These are phyloP conservation scores for Tilletia indica DNA, from an alignment of 1,284 basidiomycete genomes.

Conservation along the genomic window DNA sequence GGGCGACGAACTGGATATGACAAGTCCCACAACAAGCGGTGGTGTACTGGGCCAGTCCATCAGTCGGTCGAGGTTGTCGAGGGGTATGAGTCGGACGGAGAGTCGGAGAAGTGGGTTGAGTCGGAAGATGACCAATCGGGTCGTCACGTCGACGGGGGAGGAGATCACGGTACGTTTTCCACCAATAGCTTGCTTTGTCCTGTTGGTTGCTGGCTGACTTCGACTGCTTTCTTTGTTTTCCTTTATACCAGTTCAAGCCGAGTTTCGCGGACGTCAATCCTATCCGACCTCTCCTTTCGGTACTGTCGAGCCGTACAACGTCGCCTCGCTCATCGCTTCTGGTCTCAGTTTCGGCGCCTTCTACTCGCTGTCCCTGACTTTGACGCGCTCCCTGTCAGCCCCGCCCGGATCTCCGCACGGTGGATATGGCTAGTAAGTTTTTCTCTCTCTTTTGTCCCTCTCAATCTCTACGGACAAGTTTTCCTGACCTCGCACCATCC, in stretches of 20 bases:
- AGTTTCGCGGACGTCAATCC: constrained; percentile 26
- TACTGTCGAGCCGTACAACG: constrained; percentile 30
- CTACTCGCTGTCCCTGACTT: constrained; percentile 25
- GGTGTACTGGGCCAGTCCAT: neutral
- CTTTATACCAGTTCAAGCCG: constrained; percentile 22
- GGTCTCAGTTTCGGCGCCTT: constrained; percentile 25
- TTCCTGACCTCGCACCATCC: too few relatives aligned
- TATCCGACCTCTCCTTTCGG: constrained; percentile 11
- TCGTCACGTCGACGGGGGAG: constrained; percentile 10
- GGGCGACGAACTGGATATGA: too few relatives aligned
- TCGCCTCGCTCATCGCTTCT: constrained; percentile 17
- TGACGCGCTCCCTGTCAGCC: constrained; percentile 24
- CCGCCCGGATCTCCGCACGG: constrained; percentile 21
- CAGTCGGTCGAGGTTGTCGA: neutral
- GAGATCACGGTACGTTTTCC: constrained; percentile 16
- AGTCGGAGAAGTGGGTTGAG: constrained; percentile 6
- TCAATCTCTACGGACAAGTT: too few relatives aligned
- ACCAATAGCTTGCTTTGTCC: neutral
- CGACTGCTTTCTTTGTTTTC: neutral
- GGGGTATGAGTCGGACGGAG: constrained; percentile 4
- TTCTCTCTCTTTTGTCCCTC: too few relatives aligned
- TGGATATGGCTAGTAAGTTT: constrained; percentile 10
- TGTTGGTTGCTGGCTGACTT: neutral
- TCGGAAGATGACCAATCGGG: neutral
- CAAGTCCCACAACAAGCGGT: neutral